phyloP scores from a whole-genome alignment of 2,329 filamentous ascomycete genomes.

The Tolypocladium cylindrosporum region DNA sequence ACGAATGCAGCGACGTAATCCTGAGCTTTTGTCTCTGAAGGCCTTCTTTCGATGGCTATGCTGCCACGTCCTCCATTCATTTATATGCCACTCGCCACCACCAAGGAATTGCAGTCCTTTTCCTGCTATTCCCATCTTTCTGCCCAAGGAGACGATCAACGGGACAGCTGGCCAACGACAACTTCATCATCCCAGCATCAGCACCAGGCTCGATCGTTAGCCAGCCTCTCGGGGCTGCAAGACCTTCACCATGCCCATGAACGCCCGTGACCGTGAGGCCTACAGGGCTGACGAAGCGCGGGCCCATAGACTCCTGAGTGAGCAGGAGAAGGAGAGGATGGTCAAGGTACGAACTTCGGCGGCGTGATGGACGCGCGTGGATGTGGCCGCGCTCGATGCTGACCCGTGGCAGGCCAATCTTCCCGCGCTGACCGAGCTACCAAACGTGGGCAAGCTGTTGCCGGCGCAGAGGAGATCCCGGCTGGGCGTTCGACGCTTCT shows the following conservation, averaged over 20 bases:
- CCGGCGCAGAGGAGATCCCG: conserved; percentile 25
- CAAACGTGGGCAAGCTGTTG: conserved; percentile 14
- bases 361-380: not conserved
- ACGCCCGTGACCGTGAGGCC: conserved; percentile 23
- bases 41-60: not conserved
- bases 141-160: not conserved
- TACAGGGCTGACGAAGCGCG: conserved; percentile 29
- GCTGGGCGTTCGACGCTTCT: conserved; percentile 50
- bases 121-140: not conserved
- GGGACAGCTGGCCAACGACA: not conserved
- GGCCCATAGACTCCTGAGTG: conserved; percentile 21
- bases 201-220: conserved; percentile 4
- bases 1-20: conserved; percentile 2
- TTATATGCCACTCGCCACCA: not conserved
- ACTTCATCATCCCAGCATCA: not conserved
- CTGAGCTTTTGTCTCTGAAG: not conserved
- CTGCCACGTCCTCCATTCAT: not conserved
- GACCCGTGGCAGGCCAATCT: conserved; percentile 23
- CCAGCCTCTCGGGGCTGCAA: conserved; percentile 17
- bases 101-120: not conserved
- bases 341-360: conserved; percentile 17
- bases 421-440: conserved; percentile 22
- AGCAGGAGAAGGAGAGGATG: conserved; percentile 26
- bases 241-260: conserved; percentile 22
- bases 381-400: conserved; percentile 2